These are phyloP conservation scores for Anethum foeniculum DNA, from an alignment of 140 eudicot genomes.

Conservation along the genomic window DNA sequence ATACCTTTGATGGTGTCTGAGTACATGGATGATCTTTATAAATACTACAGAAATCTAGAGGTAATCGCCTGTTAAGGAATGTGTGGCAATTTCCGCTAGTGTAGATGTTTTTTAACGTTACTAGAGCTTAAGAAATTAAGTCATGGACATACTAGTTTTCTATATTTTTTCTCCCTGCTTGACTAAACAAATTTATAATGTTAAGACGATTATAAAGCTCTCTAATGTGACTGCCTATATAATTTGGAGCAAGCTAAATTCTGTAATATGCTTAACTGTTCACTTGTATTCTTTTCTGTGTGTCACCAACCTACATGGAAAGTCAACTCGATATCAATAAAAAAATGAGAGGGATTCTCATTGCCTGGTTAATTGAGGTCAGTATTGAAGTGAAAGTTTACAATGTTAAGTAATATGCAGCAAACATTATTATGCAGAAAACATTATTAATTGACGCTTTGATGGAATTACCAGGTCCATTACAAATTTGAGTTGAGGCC, in stretches of 20 bases:
- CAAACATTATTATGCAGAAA: not conserved
- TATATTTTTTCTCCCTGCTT: too few relatives aligned
- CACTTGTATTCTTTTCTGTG: constrained; percentile 26
- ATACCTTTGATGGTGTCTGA: constrained; percentile 63
- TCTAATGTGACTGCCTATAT: too few relatives aligned
- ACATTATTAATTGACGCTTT: not conserved
- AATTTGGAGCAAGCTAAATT: too few relatives aligned
- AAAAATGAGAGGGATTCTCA: constrained; percentile 77
- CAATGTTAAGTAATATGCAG: not conserved
- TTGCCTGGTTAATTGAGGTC: constrained; percentile 93
- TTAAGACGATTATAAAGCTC: too few relatives aligned
- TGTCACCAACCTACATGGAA: constrained; percentile 55
- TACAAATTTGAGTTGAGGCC: constrained; percentile 84
- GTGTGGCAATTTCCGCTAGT: too few relatives aligned
- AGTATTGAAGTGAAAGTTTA: not conserved
- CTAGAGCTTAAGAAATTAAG: too few relatives aligned
- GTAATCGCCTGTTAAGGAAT: constrained; percentile 17
- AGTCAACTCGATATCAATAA: constrained; percentile 53
- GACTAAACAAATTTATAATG: too few relatives aligned
- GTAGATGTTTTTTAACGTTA: too few relatives aligned
- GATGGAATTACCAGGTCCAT: constrained; percentile 48
- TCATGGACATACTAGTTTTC: too few relatives aligned
- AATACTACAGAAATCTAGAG: constrained; percentile 51
- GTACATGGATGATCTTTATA: constrained; percentile 60
- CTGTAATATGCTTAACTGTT: too few relatives aligned